Percentiles rank a stretch among this genome's conserved stretches.
These are phyloP conservation scores for Venturia carpophila DNA, from an alignment of 2,329 filamentous ascomycete species.

Conservation along the genomic window DNA sequence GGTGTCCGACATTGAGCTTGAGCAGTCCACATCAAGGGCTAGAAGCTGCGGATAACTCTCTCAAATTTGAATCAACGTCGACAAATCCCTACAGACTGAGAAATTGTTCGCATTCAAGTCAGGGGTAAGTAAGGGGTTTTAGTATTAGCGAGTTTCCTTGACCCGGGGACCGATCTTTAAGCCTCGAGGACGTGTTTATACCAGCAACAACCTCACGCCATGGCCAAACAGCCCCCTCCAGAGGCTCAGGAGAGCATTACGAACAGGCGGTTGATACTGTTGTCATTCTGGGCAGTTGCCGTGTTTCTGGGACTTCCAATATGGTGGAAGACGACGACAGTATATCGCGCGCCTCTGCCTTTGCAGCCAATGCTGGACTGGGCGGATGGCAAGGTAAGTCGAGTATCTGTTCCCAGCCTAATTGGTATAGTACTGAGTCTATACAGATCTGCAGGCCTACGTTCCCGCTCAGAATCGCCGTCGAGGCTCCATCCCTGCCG, in stretches of 20 bases:
- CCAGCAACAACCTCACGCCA: background rate
- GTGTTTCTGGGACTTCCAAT: constrained; percentile 77
- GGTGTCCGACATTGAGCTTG: background rate
- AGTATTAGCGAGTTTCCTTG: background rate
- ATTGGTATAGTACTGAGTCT: constrained; percentile 21
- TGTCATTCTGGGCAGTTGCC: constrained; percentile 87
- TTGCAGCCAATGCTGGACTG: constrained; percentile 81
- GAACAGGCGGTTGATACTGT: constrained; percentile 65
- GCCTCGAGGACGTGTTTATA: background rate
- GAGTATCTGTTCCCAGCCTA: background rate
- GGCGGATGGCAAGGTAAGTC: constrained; percentile 73
- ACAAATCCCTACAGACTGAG: background rate
- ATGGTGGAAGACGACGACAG: constrained; percentile 93
- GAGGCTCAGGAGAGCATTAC: constrained; percentile 64
- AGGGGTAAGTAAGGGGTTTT: background rate
- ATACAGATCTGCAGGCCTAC: constrained; percentile 76
- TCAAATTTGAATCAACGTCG: background rate
- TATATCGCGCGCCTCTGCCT: constrained; percentile 79
- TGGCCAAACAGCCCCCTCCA: constrained; percentile 53
- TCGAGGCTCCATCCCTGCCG: constrained; percentile 61
- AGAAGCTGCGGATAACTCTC: too few species aligned
- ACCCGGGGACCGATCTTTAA: background rate
- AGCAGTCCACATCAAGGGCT: too few species aligned
- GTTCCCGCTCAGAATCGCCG: constrained; percentile 74
- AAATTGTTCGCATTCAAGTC: background rate